Conservation (phyloP, 2,329 filamentous ascomycete genomes). For the Pseudopithomyces maydicus region DNA sequence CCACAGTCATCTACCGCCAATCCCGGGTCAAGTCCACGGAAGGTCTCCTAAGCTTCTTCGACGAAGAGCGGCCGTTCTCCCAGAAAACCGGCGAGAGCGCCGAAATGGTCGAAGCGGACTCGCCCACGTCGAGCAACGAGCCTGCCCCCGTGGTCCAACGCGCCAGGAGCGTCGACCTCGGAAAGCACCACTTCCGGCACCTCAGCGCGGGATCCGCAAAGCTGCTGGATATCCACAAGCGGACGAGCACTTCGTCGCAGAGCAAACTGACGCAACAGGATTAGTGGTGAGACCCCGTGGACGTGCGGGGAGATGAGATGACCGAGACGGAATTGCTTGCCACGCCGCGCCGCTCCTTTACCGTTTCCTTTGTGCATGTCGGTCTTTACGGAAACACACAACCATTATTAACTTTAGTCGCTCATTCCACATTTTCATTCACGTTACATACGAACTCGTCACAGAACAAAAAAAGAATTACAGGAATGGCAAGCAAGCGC, state of each 20-base stretch:
- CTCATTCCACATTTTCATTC: constrained; percentile 20
- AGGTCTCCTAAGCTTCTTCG: constrained; percentile 61
- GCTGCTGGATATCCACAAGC: constrained; percentile 66
- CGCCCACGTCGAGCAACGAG: constrained; percentile 38
- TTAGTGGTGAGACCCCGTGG: constrained; percentile 20
- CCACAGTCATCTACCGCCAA: constrained; percentile 68
- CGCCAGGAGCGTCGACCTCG: constrained; percentile 73
- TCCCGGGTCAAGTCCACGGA: constrained; percentile 65
- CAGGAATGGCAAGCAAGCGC: constrained; percentile 22
- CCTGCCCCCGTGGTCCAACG: constrained; percentile 55
- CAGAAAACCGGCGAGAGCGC: constrained; percentile 37
- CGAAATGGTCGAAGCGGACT: constrained; percentile 34
- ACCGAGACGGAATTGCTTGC: constrained; percentile 30
- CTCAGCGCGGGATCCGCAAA: constrained; percentile 80
- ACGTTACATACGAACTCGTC: not conserved
- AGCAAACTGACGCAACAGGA: constrained; percentile 27
- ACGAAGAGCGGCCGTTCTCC: constrained; percentile 34
- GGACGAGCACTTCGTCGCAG: constrained; percentile 36
- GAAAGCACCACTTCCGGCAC: constrained; percentile 68
- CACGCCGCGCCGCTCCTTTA: constrained; percentile 42
- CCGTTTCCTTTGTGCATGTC: constrained; percentile 41
- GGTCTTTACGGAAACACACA: constrained; percentile 33
- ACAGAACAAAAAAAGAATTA: not conserved
- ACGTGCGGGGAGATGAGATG: constrained; percentile 17
- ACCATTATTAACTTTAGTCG: constrained; percentile 12